Evolutionary conservation across 257 asterid species (phyloP), one percentile per base, ranked within the genome.

Genomic region (Eustoma russellianum): DNA sequence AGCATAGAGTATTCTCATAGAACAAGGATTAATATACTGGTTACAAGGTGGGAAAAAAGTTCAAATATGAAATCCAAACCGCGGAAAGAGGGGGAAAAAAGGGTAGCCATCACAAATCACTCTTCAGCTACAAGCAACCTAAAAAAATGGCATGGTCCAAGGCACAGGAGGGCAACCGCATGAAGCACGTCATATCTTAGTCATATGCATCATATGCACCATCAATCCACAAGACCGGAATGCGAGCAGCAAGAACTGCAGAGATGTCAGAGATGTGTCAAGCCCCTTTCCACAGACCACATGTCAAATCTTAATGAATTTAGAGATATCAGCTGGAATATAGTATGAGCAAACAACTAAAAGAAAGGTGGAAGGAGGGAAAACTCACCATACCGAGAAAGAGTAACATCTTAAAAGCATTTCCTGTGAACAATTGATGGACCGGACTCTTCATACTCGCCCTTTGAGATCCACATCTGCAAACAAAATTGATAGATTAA

Each of bases 381-480:
- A 43, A 40, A 53, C 68, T 66, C 66, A 54, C 57, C 67, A 33
- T 50, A 52, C 61, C 55, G 35, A 62, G 53, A 38, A 46, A 55
- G 40, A 24, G 18, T 35, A 64, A 45, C 74, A 66, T 41, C 74
- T 70, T 62, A 74, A 66, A 74, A 74, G 74, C 80, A 74, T 60
- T 74, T 74, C 56, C 80, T 74, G 80, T 74, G 80, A 50, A 74
- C 80, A 45, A 74, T 74, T 34, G 80, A 70, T 47, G 80, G 80
- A 46, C 80, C 80, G 48, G 80, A 70, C 70, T 74, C 80, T 4
- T 74, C 80, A 8, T 74, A 70, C 50, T 74, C 80, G 4, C 69
- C 70, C 77, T 70, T 74, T 5, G 80, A 74, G 49, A 74, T 74
- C 80, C 80, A 74, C 80, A 74, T 74, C 80, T 74, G 77, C 14